Evolutionary conservation across 148 eudicot species (phyloP), one percentile per base, ranked within the genome.

Genomic region (Rhododendron mucronatum): DNA sequence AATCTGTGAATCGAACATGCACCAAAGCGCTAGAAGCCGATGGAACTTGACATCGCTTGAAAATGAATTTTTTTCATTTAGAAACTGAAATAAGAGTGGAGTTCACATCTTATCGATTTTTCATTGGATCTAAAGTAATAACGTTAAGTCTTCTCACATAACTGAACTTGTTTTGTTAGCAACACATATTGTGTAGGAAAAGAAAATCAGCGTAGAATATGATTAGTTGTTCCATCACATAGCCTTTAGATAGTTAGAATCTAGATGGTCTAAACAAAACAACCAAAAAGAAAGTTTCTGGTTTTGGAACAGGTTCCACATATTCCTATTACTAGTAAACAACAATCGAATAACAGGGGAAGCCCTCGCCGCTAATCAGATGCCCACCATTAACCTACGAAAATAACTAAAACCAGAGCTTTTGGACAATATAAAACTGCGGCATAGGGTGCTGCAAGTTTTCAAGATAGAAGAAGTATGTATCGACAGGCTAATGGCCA

Each of bases 401-500:
- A 39, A 18, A 15, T 26, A 11, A 41, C 23, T 78, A 10, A 78
- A 78, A 12, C 35, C 35, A 47, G 35, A 21, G 21, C 57, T 45
- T n/a, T n/a, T 13, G 6, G 6, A 51, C 55, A 78, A 20, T 4
- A 44, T 20, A 41, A 77, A 37, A 16, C 26, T 16, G 7, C n/a
- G 3, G 3, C 23, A 77, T 7, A 77, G 10, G 18, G 80, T 37
- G 39, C 39, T 7, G 51, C 28, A 11, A 69, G 75, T 78, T 45
- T 44, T 45, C 53, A 78, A 45, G 15, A 78, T n/a, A 78, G 12
- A 12, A 78, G 12, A 12, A 30, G 3, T 7, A 18, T 41, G 12
- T 47, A 78, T 26, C 53, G 35, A 50, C 33, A 37, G 50, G 84
- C 61, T 82, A 82, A 23, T 82, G 74, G 44, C 84, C 74, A 82